Evolutionary conservation across 345 rosid species (phyloP), one percentile per base, ranked within the genome.

Genomic region (Hibiscus tridactylites): DNA sequence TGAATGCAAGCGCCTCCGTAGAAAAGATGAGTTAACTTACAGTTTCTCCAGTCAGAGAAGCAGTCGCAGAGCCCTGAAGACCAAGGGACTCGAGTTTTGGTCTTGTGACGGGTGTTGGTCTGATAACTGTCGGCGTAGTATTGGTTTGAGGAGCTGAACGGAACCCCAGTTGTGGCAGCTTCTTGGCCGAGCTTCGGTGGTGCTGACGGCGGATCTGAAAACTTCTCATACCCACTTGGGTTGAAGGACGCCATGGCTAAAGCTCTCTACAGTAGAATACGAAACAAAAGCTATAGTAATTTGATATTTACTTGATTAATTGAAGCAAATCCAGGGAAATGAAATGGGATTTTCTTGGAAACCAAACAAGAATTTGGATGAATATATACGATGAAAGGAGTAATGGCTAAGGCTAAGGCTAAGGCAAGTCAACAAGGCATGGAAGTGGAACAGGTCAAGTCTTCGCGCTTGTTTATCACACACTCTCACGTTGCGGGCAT

Each of bases 41-140:
- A 72, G 16, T 46, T 72, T 60, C 44, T 49, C 57, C 74, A 61
- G 57, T 72, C 59, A 15, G 74, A 72, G 68, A 72, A 72, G 68
- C 74, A 72, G 60, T 44, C 74, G 13, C 65, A 72, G 46, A 72
- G 58, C 28, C 68, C 74, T 17, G 58, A 26, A 54, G 74, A 72
- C 74, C 68, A 72, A 6, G 68, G 68, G 58, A 60, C 67, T 59
- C 59, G 37, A 1, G 46, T 47, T 72, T 72, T 61, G 6, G 44
- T 60, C 67, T 39, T 39, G 44, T 8, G 44, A 39, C 44, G 9
- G 44, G 44, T 39, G 44, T 39, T 39, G 44, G 35, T 9, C 2
- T 70, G 13, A 44, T 54, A 46, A 10, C 21, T 46, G 16, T 58
- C 74, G 24, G 15, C 15, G 66, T 9, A 13, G 39, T 15, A 71